A percentile compares a stretch with the other conserved stretches of the same genome.
These are phyloP conservation scores for Acorus gramineus DNA, from an alignment of 106 monocot genomes.

Conservation along the genomic window DNA sequence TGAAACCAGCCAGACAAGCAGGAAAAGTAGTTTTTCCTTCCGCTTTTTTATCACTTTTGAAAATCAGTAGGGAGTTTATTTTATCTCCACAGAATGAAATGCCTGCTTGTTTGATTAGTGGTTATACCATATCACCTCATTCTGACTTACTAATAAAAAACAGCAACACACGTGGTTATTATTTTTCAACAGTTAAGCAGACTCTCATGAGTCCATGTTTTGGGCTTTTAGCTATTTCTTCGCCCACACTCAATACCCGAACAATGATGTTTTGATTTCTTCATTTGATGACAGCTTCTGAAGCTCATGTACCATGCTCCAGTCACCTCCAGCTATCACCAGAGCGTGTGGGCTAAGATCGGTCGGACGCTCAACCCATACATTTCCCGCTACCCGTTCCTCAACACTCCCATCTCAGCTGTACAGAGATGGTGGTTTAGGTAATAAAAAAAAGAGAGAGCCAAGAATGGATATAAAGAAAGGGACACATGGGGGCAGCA, in stretches of 20 bases:
- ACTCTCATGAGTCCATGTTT: too few relatives aligned
- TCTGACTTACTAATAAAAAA: too few relatives aligned
- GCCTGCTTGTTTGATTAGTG: too few relatives aligned
- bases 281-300: slow-evolving; percentile 17
- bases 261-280: too few relatives aligned
- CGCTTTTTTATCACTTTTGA: background rate
- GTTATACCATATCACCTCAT: too few relatives aligned
- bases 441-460: background rate
- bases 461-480: too few relatives aligned
- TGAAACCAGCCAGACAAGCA: background rate
- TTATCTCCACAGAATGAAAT: background rate
- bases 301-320: slow-evolving; percentile 36
- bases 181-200: too few relatives aligned
- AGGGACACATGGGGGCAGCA: too few relatives aligned
- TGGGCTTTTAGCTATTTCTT: too few relatives aligned
- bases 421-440: slow-evolving; percentile 22
- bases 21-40: slow-evolving; percentile 7
- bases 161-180: too few relatives aligned
- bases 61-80: background rate
- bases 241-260: too few relatives aligned
- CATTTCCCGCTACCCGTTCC: slow-evolving; percentile 13
- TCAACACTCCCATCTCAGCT: slow-evolving; percentile 21
- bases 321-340: slow-evolving; percentile 24
- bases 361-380: slow-evolving; percentile 11
- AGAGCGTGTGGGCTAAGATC: slow-evolving; percentile 27